Base-by-base conservation (phyloP, 805 yeast species). In the Hanseniaspora occidentalis region DNA sequence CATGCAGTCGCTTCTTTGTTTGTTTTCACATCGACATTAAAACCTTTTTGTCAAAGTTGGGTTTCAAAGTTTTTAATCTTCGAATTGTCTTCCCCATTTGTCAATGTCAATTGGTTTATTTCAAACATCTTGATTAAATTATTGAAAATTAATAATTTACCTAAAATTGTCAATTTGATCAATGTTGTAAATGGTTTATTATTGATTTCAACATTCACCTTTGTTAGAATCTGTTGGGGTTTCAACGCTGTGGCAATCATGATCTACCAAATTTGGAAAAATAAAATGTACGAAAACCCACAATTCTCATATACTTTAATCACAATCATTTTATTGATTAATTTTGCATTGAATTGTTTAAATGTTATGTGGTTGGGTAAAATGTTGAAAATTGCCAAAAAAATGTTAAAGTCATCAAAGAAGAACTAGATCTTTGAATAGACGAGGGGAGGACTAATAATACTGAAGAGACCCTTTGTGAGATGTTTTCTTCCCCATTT, bases 1-100 rank as follows among this genome's bases (percentile, higher is more conserved):
- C 98, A 92, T 56, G 97, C 94, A 0, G 49, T 74, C 31, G 86
- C 88, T 1, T 85, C 97, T 0, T 58, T 85, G 41, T 72, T 71
- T 51, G 95, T 84, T 31, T 84, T 88, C 55, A 52, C 62, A 2
- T 60, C 73, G 39, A 68, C 84, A 2, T 66, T 82, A 44, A 57
- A 66, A 24, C 96, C 96, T 3, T 83, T 77, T 58, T 74, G 84
- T 54, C 76, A 79, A 59, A 80, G 86, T 38, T 80, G 82, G 75
- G 71, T 83, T 21, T 89, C 95, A 1, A 75, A 79, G 17, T 92
- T 88, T 57, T 67, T 92, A 50, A 57, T 83, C 38, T 92, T 82
- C 60, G 98, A 92, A 62, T 70, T 83, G 31, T 80, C 94, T 36
- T 84, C 96, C 2, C 97, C 97, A 7, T 92, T 92, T 61, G 95